Base-by-base conservation (phyloP, 2,329 filamentous ascomycete genomes). In the Ciborinia camelliae region DNA sequence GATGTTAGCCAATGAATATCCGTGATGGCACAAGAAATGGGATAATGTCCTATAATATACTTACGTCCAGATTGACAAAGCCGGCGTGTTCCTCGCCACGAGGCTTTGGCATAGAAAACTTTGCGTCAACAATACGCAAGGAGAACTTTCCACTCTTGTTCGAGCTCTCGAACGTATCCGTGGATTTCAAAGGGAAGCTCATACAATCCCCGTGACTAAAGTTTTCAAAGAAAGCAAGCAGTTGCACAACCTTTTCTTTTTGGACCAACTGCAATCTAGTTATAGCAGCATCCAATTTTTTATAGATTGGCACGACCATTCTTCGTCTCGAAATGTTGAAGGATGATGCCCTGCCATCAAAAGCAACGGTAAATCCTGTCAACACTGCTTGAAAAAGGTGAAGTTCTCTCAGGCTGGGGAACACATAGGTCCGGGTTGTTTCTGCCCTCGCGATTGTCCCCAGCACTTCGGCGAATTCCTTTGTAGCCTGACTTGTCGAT, bases 281-380 rank as follows among this genome's bases (percentile, higher is more conserved):
- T 45, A 83, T 84, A n/a, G 83, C 86, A 2, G 92, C 90, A 74
- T 96, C 92, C 91, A 91, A 96, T 76, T 95, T 95, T 79, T 97
- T 96, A 79, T 96, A 90, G 69, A 97, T 94, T 0, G 91, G 91
- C 20, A 96, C 91, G 15, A 97, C 91, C 89, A 93, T 95, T 69
- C 91, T 86, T 57, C 91, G 86, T 37, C 92, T 87, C 1, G 92
- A 88, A 69, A 97, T 96, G 65, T 89, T 87, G 75, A 97, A 91
- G 0, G 86, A 87, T 9, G 84, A 81, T 7, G 91, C 91, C 61
- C 90, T 77, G 8, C 86, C 86, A 73, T 92, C 90, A 70, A 88
- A 92, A 9, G 90, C 78, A 20, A 97, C 91, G 32, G 81, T 81
- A 76, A 90, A 96, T 0, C 92, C 91, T 0, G 92, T 96, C 64